phyloP scores from a whole-genome alignment of 2,329 filamentous ascomycete species.

The Penicillium sclerotigenum region DNA sequence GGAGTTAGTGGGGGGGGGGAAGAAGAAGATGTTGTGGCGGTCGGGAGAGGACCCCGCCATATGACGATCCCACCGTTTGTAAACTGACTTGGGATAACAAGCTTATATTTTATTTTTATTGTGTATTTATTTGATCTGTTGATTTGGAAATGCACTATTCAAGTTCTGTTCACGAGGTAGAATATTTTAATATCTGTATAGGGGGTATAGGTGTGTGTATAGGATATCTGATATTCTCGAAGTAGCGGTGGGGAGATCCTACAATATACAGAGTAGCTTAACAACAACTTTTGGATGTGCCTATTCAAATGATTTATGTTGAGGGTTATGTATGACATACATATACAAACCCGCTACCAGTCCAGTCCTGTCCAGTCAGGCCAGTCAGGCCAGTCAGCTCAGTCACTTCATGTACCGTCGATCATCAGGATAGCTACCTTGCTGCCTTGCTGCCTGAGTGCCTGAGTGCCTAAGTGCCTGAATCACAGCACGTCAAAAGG shows the following conservation, averaged over 20 bases:
- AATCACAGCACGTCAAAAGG: neutral
- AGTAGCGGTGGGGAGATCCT: neutral
- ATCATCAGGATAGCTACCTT: neutral
- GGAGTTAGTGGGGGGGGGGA: conserved; percentile 4
- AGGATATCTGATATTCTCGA: neutral
- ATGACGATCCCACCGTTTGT: conserved; percentile 13
- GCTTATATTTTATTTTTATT: neutral
- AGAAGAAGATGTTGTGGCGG: conserved; percentile 11
- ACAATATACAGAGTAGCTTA: neutral
- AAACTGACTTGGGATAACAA: neutral
- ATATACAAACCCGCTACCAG: neutral
- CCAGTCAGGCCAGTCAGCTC: neutral
- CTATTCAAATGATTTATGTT: neutral
- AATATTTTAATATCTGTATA: neutral
- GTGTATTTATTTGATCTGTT: neutral
- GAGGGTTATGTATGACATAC: conserved; percentile 5
- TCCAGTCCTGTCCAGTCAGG: neutral
- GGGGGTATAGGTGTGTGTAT: neutral
- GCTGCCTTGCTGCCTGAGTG: neutral
- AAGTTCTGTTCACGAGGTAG: neutral
- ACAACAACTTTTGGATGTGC: neutral
- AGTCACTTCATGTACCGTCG: conserved; percentile 4
- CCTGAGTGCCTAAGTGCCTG: neutral
- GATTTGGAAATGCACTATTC: neutral
- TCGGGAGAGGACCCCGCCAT: conserved; percentile 13